A percentile compares a stretch with the other conserved stretches of the same genome.
phyloP scores from a whole-genome alignment of 768 basidiomycete genomes.

The Termitomyces sp. region DNA sequence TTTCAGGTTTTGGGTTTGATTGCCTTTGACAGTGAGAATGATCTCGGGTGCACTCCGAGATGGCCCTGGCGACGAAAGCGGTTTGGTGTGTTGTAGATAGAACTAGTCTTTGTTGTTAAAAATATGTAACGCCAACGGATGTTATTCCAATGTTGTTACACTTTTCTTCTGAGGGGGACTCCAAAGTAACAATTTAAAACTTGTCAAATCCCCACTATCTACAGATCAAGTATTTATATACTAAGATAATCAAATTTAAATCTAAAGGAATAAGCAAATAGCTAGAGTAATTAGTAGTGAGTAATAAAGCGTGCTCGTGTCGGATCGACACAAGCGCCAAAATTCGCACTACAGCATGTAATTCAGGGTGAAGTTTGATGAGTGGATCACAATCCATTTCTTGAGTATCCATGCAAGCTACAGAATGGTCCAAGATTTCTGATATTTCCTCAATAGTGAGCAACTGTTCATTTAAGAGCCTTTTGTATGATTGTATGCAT shows the following conservation, averaged over 20 bases:
- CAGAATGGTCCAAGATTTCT: too few relatives aligned
- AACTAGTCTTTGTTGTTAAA: not conserved
- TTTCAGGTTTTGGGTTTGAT: not conserved
- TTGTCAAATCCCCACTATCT: not conserved
- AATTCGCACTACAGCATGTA: not conserved
- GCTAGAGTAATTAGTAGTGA: not conserved
- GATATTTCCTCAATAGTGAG: too few relatives aligned
- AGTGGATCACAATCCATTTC: too few relatives aligned
- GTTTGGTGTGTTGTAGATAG: not conserved
- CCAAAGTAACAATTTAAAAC: not conserved
- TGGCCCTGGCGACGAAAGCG: not conserved
- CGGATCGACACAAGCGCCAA: not conserved
- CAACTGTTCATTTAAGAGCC: too few relatives aligned
- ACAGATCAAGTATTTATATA: too few relatives aligned
- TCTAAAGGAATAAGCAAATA: too few relatives aligned
- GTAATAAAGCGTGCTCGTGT: not conserved
- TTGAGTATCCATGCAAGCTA: too few relatives aligned
- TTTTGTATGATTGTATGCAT: too few relatives aligned
- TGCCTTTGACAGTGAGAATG: not conserved
- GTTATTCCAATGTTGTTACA: not conserved
- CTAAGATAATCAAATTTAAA: too few relatives aligned
- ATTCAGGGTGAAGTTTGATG: too few relatives aligned
- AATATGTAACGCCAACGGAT: not conserved
- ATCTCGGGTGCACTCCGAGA: not conserved
- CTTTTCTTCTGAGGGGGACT: not conserved